phyloP scores from a whole-genome alignment of 139 green algal species.

The Eudorina sp. region DNA sequence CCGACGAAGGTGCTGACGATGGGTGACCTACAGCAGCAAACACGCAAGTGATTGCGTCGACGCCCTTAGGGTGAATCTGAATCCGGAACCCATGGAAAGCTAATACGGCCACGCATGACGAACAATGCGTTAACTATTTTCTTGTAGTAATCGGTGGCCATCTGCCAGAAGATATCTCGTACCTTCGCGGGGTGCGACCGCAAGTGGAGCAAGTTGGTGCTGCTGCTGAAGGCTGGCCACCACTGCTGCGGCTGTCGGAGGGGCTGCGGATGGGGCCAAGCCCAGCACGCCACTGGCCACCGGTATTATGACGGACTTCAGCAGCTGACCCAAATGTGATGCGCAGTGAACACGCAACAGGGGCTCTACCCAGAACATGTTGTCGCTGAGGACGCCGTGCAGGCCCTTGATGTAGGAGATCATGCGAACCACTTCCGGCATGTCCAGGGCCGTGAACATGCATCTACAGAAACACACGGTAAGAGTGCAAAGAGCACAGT shows the following conservation, averaged over 20 bases:
- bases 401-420: constrained; percentile 43
- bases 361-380: constrained; percentile 35
- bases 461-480: too few species aligned
- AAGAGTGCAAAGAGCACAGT: too few species aligned
- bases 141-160: too few species aligned
- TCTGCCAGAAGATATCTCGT: too few species aligned
- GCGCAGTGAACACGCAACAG: constrained; percentile 7
- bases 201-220: neutral
- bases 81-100: too few species aligned
- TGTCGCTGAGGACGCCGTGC: neutral
- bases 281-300: neutral
- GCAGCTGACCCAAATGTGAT: neutral
- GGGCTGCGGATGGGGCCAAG: neutral
- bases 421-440: constrained; percentile 5
- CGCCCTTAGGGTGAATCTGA: too few species aligned
- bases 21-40: neutral
- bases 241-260: neutral
- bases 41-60: too few species aligned
- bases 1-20: neutral
- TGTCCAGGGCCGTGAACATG: neutral
- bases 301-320: neutral
- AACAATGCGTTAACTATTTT: too few species aligned
- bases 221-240: neutral
- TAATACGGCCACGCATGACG: too few species aligned
- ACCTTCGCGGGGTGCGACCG: too few species aligned